Base-by-base conservation (phyloP, 371 early-diverging fungal genomes). In the Circinella umbellata region DNA sequence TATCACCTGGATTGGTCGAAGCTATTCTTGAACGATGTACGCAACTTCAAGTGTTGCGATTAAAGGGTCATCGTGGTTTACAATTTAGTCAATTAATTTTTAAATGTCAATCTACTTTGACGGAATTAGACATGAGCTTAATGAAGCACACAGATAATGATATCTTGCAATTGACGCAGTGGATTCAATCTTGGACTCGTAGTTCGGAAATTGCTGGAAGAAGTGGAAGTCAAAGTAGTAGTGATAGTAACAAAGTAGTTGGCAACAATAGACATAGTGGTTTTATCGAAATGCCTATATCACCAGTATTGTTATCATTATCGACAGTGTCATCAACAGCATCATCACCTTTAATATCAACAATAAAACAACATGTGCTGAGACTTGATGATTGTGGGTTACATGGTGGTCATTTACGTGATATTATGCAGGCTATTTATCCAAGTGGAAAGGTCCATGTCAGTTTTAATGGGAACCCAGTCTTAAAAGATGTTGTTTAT, bases 361-460 rank as follows among this genome's bases (percentile, higher is more conserved):
- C 38, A 64, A 62, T 8, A 54, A 47, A 4, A 61, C 80, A 3
- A 70, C 77, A 57, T 57, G 65, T 66, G 11, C 69, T 83, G 3
- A 59, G 73, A 42, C 49, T 83, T 35, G 69, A 72, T 11, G 67
- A 64, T 13, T 80, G 81, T 47, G 66, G 68, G 13, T 51, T 83
- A 35, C 70, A 80, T 57, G 83, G 81, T 15, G 64, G 66, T 9
- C 71, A 80, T 39, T 65, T 80, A 9, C 68, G 75, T 20, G 73
- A 76, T 39, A 51, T 83, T 0, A 63, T 83, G 47, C 57, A 63
- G 4, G 69, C 73, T 11, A 79, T 83, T 47, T 69, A 68, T 10
- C 75, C 72, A 42, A 74, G 78, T 7, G 73, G 74, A 13, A 78
- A 83, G 38, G 63, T 80, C 62, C 79, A 80, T 54, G 61, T 83